Base-by-base conservation (phyloP, 2,329 filamentous ascomycete species). In the Neofusicoccum sp. region DNA sequence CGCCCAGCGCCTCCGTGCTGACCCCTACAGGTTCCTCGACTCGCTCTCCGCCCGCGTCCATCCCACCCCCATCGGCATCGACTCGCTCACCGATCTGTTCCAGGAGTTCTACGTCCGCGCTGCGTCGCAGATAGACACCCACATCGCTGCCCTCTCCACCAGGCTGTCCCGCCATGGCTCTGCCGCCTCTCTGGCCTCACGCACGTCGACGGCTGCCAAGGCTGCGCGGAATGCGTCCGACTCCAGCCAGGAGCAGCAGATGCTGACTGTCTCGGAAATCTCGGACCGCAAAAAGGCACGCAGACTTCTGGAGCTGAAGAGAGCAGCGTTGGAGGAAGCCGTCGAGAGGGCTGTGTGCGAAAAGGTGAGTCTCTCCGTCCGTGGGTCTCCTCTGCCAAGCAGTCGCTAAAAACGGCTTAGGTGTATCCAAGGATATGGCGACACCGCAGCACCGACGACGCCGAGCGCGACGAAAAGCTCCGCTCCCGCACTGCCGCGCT, bases 401-500 rank as follows among this genome's bases (percentile, higher is more conserved):
- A 28, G 31, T 43, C 36, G 48, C 9, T 62, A 36, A 62, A 36
- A 9, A 47, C 31, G 31, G 48, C 43, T 16, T 36, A 63, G 61
- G 54, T 83, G 4, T 98, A 98, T 72, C 84, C 89, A 64, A 89
- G 90, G 67, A 92, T 99, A 73, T 99, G 94, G 84, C 88, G 93
- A 50, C 95, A 99, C 75, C 87, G 90, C 64, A 95, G 85, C 73
- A 96, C 94, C 0, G 89, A 98, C 71, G 95, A 99, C 73, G 94
- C 97, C 76, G 93, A 95, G 11, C 87, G 94, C 71, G 95, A 99
- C 73, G 93, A 96, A 71, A 97, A 96, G 74, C 82, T 99, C 56
- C 87, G 95, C 34, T 99, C 95, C 8, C 95, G 96, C 71, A 97
- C 93, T 1, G 94, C 94, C 22, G 93, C 95, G 1, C 79, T 99